Conservation (phyloP, 2,329 filamentous ascomycete species). For the Curvularia sp. region DNA sequence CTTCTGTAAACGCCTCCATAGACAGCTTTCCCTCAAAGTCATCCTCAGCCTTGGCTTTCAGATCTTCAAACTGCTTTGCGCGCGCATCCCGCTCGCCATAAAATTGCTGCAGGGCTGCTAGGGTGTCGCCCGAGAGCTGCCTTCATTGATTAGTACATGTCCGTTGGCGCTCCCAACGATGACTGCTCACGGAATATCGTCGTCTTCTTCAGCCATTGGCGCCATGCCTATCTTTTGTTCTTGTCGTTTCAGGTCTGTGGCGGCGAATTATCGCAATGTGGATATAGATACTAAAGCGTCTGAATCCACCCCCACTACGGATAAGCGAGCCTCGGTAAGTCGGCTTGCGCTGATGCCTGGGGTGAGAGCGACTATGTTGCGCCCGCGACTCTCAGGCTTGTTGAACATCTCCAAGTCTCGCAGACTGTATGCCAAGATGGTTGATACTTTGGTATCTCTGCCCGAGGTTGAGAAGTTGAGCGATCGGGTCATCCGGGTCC, state of each 20-base stretch:
- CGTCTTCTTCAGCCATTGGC: conserved; percentile 39
- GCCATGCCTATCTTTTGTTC: conserved; percentile 26
- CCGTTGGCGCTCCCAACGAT: neutral
- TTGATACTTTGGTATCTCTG: conserved; percentile 67
- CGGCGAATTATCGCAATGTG: conserved; percentile 15
- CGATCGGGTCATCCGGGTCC: conserved; percentile 77
- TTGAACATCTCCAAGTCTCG: conserved; percentile 26
- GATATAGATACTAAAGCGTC: conserved; percentile 32
- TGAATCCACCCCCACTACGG: conserved; percentile 29
- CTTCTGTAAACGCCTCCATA: conserved; percentile 77
- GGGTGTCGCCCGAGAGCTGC: conserved; percentile 69
- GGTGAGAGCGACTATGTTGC: conserved; percentile 39
- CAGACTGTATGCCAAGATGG: conserved; percentile 59
- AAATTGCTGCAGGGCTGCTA: conserved; percentile 76
- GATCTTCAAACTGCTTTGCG: conserved; percentile 70
- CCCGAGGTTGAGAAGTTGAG: conserved; percentile 80
- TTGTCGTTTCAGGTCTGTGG: neutral
- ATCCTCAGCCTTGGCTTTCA: conserved; percentile 68
- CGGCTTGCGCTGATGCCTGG: conserved; percentile 9
- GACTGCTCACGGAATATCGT: conserved; percentile 46
- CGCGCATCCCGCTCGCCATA: conserved; percentile 74
- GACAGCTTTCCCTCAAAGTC: conserved; percentile 57
- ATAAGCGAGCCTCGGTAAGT: conserved; percentile 39
- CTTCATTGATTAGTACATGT: conserved; percentile 50
- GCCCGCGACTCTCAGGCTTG: conserved; percentile 28